Evolutionary conservation across 805 yeast genomes (phyloP).

Genomic region (Starmerella kuoi): DNA sequence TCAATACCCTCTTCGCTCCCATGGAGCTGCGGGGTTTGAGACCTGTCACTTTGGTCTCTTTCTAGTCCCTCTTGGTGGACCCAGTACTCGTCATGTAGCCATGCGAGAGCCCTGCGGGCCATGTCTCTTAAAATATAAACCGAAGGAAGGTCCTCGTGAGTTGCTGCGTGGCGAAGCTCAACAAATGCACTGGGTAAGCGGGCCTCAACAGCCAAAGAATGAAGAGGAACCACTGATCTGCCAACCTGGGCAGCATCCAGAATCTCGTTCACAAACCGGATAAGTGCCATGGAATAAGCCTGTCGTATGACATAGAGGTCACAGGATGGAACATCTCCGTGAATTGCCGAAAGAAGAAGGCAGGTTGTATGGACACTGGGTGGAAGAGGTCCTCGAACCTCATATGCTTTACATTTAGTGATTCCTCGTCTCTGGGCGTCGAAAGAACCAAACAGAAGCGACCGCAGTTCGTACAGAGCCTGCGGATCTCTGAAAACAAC

Average conservation of each 20-base stretch:
- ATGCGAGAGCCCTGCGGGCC: slow-evolving; percentile 47
- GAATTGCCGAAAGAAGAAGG: slow-evolving; percentile 19
- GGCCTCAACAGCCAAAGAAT: slow-evolving; percentile 54
- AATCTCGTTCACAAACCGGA: slow-evolving; percentile 81
- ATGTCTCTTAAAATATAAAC: slow-evolving; percentile 54
- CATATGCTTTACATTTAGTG: slow-evolving; percentile 19
- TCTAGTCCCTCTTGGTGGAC: slow-evolving; percentile 3
- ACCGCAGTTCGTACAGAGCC: slow-evolving; percentile 16
- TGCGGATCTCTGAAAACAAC: slow-evolving; percentile 16
- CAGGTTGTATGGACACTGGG: slow-evolving; percentile 24
- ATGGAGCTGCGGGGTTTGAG: neutral
- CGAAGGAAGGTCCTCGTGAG: slow-evolving; percentile 77
- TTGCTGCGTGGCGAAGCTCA: slow-evolving; percentile 78
- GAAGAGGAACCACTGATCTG: slow-evolving; percentile 64
- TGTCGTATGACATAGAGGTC: slow-evolving; percentile 23
- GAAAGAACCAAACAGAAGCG: slow-evolving; percentile 18
- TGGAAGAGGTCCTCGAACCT: slow-evolving; percentile 23
- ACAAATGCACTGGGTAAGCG: slow-evolving; percentile 73
- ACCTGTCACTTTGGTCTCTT: neutral
- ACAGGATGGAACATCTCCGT: slow-evolving; percentile 18
- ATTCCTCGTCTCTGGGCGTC: slow-evolving; percentile 20
- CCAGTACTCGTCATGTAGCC: slow-evolving; percentile 77
- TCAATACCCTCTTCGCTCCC: slow-evolving; percentile 1
- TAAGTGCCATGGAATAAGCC: slow-evolving; percentile 36
- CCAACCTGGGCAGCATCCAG: slow-evolving; percentile 79